These are phyloP conservation scores for Fraxinus xanthoxyloides DNA, from an alignment of 305 asterid genomes.

Conservation along the genomic window DNA sequence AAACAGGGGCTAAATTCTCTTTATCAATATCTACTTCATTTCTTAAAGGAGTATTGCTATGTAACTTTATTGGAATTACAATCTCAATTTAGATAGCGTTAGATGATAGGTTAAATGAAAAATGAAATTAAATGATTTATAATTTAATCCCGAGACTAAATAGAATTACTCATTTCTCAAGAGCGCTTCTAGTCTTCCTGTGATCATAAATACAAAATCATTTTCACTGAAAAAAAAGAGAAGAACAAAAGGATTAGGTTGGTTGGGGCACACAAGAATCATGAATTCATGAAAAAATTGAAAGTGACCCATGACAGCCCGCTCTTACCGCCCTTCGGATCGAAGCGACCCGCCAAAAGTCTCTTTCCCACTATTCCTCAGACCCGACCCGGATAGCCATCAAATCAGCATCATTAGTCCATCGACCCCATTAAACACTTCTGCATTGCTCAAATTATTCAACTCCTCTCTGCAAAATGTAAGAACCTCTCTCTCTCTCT, in stretches of 20 bases:
- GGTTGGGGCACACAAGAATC: slow-evolving; percentile 29
- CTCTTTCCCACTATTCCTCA: not conserved
- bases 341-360: slow-evolving; percentile 32
- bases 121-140: too few relatives aligned
- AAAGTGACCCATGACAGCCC: slow-evolving; percentile 22
- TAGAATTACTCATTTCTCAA: not conserved
- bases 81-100: too few relatives aligned
- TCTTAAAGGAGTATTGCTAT: too few relatives aligned
- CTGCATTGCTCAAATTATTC: not conserved
- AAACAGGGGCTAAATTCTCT: too few relatives aligned
- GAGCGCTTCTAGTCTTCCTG: not conserved
- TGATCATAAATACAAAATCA: not conserved
- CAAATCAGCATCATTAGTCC: slow-evolving; percentile 11
- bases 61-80: too few relatives aligned
- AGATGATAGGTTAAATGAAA: too few relatives aligned
- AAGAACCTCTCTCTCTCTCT: not conserved
- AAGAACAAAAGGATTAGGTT: not conserved
- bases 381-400: slow-evolving; percentile 21
- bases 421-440: not conserved
- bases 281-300: slow-evolving; percentile 4
- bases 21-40: too few relatives aligned
- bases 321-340: slow-evolving; percentile 32
- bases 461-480: not conserved
- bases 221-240: not conserved
- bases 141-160: too few relatives aligned